Evolutionary conservation across 2,329 filamentous ascomycete genomes (phyloP), one percentile per base, ranked within the genome.

Genomic region (Aspergillus uvarum): DNA sequence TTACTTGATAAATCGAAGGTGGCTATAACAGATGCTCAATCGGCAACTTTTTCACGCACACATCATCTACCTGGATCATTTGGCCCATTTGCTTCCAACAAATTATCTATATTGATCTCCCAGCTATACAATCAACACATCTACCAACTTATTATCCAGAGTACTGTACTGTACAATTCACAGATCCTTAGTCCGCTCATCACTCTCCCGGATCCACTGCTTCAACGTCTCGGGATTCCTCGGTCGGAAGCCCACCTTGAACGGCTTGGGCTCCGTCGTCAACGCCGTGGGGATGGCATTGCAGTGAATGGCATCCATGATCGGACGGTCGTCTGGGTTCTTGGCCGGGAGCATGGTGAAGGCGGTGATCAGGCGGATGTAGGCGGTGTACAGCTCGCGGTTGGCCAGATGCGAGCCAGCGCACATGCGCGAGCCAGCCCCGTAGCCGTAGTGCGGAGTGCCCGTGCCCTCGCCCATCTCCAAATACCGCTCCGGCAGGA

Each of bases 401-500:
- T 87, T 87, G 3, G 83, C 87, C 8, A 89, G 79, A 64, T 87
- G 86, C 1, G 81, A 84, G 19, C 87, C 87, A 0, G 83, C 83
- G 67, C 86, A 89, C 82, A 88, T 87, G 42, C 86, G 79, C 2
- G 82, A 83, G 2, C 87, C 86, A 0, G 86, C 85, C 2, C 87
- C 86, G 62, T 86, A 89, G 10, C 77, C 84, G 66, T 85, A 87
- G 67, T 88, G 86, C 0, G 83, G 83, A 1, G 85, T 87, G 7
- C 85, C 85, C 0, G 76, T 71, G 4, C 74, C 75, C 52, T 78
- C 83, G 22, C 66, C 76, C 48, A 80, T 78, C 55, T 86, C 73
- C 11, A 92, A 77, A 69, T 89, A 92, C 26, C 89, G 84, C 64
- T 92, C 89, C 0, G 89, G 87, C n/a, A 85, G 79, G 72, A 92